Evolutionary conservation across 371 early-diverging fungal species (phyloP).

Genomic region (Thermomucor indicae-seudaticae): DNA sequence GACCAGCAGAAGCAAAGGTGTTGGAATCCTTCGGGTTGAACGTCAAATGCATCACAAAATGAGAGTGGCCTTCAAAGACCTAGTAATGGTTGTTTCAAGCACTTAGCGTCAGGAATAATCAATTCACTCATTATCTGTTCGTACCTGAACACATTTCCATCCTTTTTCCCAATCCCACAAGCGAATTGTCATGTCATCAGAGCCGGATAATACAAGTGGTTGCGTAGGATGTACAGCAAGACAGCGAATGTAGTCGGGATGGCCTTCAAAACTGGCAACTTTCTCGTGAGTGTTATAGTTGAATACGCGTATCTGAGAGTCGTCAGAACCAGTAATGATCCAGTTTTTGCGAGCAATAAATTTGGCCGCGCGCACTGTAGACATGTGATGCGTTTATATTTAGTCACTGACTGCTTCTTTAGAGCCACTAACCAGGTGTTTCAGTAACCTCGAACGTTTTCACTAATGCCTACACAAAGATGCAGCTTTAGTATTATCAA

Average conservation of each 20-base stretch:
- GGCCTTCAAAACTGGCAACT: conserved; percentile 95
- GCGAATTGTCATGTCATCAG: conserved; percentile 98
- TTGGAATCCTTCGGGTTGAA: conserved; percentile 97
- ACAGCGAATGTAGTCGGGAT: conserved; percentile 97
- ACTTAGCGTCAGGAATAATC: background rate
- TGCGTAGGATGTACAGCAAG: conserved; percentile 97
- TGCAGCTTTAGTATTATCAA: background rate
- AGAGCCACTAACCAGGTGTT: conserved; percentile 63
- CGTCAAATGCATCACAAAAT: conserved; percentile 95
- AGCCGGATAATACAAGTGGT: conserved; percentile 88
- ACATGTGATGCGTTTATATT: background rate
- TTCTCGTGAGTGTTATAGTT: conserved; percentile 99
- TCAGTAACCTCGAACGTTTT: conserved; percentile 96
- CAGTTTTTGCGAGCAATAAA: conserved; percentile 97
- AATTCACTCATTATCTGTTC: background rate
- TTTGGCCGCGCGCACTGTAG: conserved; percentile 92
- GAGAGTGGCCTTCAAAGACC: conserved; percentile 97
- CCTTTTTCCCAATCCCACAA: conserved; percentile 99
- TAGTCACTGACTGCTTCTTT: background rate
- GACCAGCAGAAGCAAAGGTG: conserved; percentile 92
- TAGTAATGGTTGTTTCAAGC: too few relatives aligned
- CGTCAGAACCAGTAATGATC: conserved; percentile 97
- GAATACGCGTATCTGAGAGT: conserved; percentile 97
- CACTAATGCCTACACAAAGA: conserved; percentile 69
- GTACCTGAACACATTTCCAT: conserved; percentile 91